Evolutionary conservation across 345 rosid species (phyloP), one percentile per base, ranked within the genome.

Genomic region (Mallotus nudiflorus): DNA sequence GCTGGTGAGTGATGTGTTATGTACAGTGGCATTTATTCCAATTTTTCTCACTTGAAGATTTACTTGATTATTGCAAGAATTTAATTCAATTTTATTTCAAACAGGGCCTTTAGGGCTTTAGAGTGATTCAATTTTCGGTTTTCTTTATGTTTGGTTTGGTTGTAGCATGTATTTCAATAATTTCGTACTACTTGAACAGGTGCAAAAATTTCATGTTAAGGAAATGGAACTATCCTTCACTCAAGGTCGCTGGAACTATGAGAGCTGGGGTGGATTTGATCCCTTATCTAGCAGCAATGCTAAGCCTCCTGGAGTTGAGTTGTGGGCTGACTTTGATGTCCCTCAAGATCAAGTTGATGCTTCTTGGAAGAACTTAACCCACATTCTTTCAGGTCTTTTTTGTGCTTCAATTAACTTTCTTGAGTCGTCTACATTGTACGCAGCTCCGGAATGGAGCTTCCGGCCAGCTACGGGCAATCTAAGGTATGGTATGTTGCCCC

Each of bases 231-330:
- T 95, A 48, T 95, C 99, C 74, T 95, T 95, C 77, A 90, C 97
- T 72, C 98, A 95, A 74, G 99, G 99, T 62, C 96, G 99, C 60
- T 95, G 98, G 99, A 89, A 86, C 71, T 91, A 92, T 75, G 99
- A 92, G 73, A 84, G 73, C n/a, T 95, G 99, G 98, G 99, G 99
- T 64, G 98, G 97, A 58, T 95, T 72, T 83, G 98, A 92, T 33
- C 86, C 96, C 55, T 68, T 90, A 39, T 78, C 99, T 40, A 92
- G 90, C 76, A 90, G 78, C 83, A 92, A 88, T 73, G 98, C 99
- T 1, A 95, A 95, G 78, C 98, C 98, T 58, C 90, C 96, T 66
- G 98, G 98, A 33, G 96, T 95, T 5, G 99, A 95, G 85, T 77
- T 95, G 42, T 95, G 97, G 99, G 98, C 98, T 68, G 87, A 87